A percentile compares a stretch with the other conserved stretches of the same genome.
These are phyloP conservation scores for Apiotrichum gracile DNA, from an alignment of 1,284 basidiomycete species.

Conservation along the genomic window DNA sequence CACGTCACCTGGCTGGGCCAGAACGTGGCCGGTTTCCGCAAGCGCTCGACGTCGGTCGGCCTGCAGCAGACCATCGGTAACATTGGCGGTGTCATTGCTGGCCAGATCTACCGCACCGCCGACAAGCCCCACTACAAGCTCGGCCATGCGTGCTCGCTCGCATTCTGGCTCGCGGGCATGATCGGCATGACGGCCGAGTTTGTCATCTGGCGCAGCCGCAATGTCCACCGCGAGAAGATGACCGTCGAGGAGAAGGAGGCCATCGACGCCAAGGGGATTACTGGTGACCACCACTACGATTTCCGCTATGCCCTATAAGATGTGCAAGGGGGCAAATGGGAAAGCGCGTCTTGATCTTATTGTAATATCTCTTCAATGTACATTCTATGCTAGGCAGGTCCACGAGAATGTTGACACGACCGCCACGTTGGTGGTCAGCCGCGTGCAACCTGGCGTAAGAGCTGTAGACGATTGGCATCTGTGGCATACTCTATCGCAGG, in stretches of 20 bases:
- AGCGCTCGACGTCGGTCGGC: conserved; percentile 24
- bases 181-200: conserved; percentile 8
- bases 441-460: too few relatives aligned
- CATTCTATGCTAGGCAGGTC: too few relatives aligned
- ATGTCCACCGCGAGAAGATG: conserved; percentile 5
- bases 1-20: conserved; percentile 26
- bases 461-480: too few relatives aligned
- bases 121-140: conserved; percentile 10
- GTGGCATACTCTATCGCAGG: too few relatives aligned
- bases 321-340: neutral
- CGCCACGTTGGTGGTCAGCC: too few relatives aligned
- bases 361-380: too few relatives aligned
- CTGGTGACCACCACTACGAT: conserved; percentile 13
- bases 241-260: conserved; percentile 6
- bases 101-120: conserved; percentile 10
- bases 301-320: conserved; percentile 7
- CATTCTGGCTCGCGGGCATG: conserved; percentile 3
- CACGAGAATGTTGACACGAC: too few relatives aligned
- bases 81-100: conserved; percentile 16
- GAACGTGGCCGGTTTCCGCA: conserved; percentile 25
- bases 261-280: conserved; percentile 9
- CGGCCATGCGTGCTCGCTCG: conserved; percentile 6
- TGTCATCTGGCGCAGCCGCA: conserved; percentile 8
- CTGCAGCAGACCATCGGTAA: conserved; percentile 34
- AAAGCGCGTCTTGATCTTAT: too few relatives aligned